Conservation (phyloP, 1,139 yeast species). For the Hyphopichia pseudoburtonii region DNA sequence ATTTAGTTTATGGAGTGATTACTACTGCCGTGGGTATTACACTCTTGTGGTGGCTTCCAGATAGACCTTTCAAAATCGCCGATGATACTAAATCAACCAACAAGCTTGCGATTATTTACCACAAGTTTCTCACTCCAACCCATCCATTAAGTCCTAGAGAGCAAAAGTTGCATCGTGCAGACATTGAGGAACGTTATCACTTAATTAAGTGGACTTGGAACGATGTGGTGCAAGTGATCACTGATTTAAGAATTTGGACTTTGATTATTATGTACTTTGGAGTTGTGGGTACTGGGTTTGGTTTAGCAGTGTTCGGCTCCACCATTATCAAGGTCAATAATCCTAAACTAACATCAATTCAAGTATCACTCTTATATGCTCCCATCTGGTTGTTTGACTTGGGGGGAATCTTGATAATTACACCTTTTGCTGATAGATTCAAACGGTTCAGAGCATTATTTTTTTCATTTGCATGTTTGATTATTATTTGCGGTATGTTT, state of each 20-base stretch:
- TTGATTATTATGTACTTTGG: constrained; percentile 86
- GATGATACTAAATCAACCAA: constrained; percentile 11
- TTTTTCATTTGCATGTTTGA: constrained; percentile 59
- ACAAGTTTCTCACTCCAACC: constrained; percentile 32
- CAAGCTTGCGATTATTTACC: constrained; percentile 18
- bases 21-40: constrained; percentile 68
- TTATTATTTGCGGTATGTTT: constrained; percentile 72
- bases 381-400: constrained; percentile 90
- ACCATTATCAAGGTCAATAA: constrained; percentile 71
- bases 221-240: constrained; percentile 56
- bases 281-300: constrained; percentile 86
- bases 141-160: constrained; percentile 59
- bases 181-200: constrained; percentile 49
- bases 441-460: constrained; percentile 58
- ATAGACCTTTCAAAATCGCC: constrained; percentile 45
- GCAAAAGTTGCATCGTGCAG: constrained; percentile 57
- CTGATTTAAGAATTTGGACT: constrained; percentile 77
- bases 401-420: constrained; percentile 70
- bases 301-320: constrained; percentile 82
- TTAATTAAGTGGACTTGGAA: constrained; percentile 57
- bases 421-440: constrained; percentile 77
- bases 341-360: constrained; percentile 62
- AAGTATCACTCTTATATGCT: constrained; percentile 74
- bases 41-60: constrained; percentile 85
- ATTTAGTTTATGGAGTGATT: constrained; percentile 69